phyloP scores from a whole-genome alignment of 495 filamentous ascomycete species.

The Podospora fimiseda region DNA sequence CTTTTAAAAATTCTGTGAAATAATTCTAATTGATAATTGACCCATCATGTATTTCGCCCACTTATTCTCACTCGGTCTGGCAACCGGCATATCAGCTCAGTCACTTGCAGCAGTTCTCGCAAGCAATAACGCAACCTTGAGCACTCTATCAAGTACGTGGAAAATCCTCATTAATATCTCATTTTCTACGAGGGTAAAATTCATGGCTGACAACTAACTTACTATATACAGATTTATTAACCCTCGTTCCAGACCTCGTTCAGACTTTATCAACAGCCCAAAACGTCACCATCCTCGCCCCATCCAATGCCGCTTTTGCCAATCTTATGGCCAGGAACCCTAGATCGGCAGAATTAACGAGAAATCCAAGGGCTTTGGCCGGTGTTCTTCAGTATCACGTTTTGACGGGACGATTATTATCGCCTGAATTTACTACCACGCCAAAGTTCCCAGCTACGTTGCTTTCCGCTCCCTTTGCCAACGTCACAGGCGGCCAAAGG shows the following conservation, averaged over 20 bases:
- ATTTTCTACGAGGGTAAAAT: too few relatives aligned
- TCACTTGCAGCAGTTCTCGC: constrained; percentile 27
- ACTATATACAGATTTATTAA: constrained; percentile 10
- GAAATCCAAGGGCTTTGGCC: constrained; percentile 29
- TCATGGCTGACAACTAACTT: not conserved
- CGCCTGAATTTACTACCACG: constrained; percentile 31
- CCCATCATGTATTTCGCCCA: constrained; percentile 15
- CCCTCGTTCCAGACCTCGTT: constrained; percentile 17
- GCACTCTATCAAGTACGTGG: constrained; percentile 32
- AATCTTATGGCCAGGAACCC: constrained; percentile 31
- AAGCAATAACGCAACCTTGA: constrained; percentile 28
- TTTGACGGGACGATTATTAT: constrained; percentile 41
- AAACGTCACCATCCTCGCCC: constrained; percentile 60
- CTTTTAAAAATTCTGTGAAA: too few relatives aligned
- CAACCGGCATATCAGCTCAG: constrained; percentile 25
- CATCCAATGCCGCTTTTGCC: constrained; percentile 51
- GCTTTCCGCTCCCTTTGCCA: constrained; percentile 40
- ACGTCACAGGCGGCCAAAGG: constrained; percentile 36
- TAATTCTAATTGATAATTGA: too few relatives aligned
- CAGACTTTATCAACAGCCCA: constrained; percentile 13
- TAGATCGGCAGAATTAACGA: constrained; percentile 27
- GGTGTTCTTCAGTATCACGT: constrained; percentile 56
- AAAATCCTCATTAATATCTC: not conserved
- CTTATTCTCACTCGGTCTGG: constrained; percentile 12
- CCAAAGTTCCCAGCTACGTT: constrained; percentile 47